A percentile compares a stretch with the other conserved stretches of the same genome.
Conservation (phyloP, 2,329 filamentous ascomycete species). For the Fusarium irregulare region DNA sequence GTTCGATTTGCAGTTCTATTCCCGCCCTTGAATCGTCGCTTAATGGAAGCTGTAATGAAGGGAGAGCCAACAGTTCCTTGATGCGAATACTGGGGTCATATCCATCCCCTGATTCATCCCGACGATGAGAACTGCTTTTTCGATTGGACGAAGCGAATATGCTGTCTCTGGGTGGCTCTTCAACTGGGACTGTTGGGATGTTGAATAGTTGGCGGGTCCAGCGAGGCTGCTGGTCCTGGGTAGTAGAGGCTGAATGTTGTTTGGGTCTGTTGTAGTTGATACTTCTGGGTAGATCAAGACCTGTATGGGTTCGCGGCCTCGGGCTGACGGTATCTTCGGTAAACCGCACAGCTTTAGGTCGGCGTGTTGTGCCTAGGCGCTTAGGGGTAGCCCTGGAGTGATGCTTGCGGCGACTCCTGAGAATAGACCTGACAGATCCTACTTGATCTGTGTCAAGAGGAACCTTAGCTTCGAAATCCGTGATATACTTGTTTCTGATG, state of each 20-base stretch:
- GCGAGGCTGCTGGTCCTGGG: conserved; percentile 25
- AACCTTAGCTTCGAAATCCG: conserved; percentile 37
- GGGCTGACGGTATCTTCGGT: conserved; percentile 45
- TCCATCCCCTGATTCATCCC: conserved; percentile 14
- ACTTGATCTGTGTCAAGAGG: conserved; percentile 35
- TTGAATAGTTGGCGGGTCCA: conserved; percentile 28
- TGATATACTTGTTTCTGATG: conserved; percentile 37
- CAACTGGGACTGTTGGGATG: background rate
- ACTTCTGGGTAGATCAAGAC: conserved; percentile 42
- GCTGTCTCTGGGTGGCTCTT: conserved; percentile 10
- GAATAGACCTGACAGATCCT: conserved; percentile 44
- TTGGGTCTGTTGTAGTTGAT: conserved; percentile 12
- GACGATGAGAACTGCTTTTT: conserved; percentile 7
- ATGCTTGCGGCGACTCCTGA: conserved; percentile 44
- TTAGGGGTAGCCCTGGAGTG: conserved; percentile 38
- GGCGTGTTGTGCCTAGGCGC: conserved; percentile 40
- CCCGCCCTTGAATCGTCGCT: conserved; percentile 47
- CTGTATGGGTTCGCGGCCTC: conserved; percentile 43
- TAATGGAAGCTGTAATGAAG: conserved; percentile 45
- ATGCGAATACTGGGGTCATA: conserved; percentile 39
- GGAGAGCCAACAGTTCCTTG: conserved; percentile 43
- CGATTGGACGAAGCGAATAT: background rate
- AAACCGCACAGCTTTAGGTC: conserved; percentile 49
- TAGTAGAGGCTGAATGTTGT: conserved; percentile 1
- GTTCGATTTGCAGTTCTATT: conserved; percentile 42